Evolutionary conservation across 2,329 filamentous ascomycete genomes (phyloP).

Genomic region (Aspergillus quadrilineatus): DNA sequence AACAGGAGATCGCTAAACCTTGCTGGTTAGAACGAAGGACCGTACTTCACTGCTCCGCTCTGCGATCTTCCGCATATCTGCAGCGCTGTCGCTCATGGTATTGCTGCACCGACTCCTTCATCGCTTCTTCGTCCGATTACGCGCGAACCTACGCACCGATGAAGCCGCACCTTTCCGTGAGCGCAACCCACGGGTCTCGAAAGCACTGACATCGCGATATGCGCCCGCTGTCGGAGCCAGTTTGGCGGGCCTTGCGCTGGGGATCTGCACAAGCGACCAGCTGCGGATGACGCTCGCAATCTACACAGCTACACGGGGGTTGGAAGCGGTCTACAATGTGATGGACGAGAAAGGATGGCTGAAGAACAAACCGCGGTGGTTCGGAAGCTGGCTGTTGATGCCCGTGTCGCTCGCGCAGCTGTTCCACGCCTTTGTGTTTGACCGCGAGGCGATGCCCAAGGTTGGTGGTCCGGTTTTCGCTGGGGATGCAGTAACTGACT

Average conservation of each 20-base stretch:
- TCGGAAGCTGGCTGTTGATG: constrained; percentile 79
- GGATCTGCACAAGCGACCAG: constrained; percentile 69
- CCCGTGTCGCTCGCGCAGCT: constrained; percentile 74
- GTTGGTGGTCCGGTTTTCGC: constrained; percentile 40
- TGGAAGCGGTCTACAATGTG: constrained; percentile 85
- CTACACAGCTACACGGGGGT: constrained; percentile 73
- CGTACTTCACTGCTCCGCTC: constrained; percentile 52
- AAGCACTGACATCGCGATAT: constrained; percentile 74
- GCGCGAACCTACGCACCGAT: constrained; percentile 74
- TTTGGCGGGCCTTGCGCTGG: constrained; percentile 78
- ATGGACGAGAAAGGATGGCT: constrained; percentile 71
- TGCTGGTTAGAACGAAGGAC: constrained; percentile 32
- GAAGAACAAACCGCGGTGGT: constrained; percentile 74
- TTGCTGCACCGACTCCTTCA: constrained; percentile 86
- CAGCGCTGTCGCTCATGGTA: constrained; percentile 80
- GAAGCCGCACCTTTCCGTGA: constrained; percentile 76
- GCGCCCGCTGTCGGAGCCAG: constrained; percentile 89
- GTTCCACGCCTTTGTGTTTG: constrained; percentile 73
- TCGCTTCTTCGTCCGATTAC: constrained; percentile 80
- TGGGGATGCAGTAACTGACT: constrained; percentile 4
- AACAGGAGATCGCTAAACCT: not conserved
- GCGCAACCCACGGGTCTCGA: constrained; percentile 75
- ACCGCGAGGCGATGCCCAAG: constrained; percentile 69
- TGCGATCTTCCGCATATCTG: constrained; percentile 71
- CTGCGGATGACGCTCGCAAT: constrained; percentile 78